These are phyloP conservation scores for Lipomyces yamadae DNA, from an alignment of 805 yeast species.

Conservation along the genomic window DNA sequence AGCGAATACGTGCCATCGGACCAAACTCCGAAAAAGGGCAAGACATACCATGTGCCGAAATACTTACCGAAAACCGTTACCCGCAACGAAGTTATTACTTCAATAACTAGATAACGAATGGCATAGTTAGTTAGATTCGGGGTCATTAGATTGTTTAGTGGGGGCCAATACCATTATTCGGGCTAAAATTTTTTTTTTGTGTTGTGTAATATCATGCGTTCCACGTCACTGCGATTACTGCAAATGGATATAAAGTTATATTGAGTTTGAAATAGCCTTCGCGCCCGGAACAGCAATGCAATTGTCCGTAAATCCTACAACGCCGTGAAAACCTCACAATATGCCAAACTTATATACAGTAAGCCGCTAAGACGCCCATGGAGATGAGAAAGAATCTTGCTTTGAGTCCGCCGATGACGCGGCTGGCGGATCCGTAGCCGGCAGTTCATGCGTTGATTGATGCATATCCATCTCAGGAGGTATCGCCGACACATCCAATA, in stretches of 20 bases:
- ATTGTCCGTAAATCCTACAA: background rate
- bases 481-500: background rate
- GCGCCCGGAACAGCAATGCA: background rate
- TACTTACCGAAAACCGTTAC: constrained; percentile 25
- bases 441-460: background rate
- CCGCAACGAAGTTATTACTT: background rate
- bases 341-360: background rate
- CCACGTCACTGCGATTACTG: background rate
- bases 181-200: background rate
- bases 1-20: constrained; percentile 25
- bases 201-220: background rate
- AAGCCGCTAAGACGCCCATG: background rate
- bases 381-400: constrained; percentile 1
- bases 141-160: background rate
- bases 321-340: background rate
- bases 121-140: background rate
- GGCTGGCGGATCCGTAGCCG: background rate
- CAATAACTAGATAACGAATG: background rate
- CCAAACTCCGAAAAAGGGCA: constrained; percentile 30
- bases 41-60: constrained; percentile 19
- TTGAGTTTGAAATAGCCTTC: background rate
- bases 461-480: background rate
- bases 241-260: background rate
- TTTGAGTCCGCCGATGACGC: background rate
- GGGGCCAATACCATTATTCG: background rate